These are phyloP conservation scores for Plantago elongata DNA, from an alignment of 257 asterid species.

Conservation along the genomic window DNA sequence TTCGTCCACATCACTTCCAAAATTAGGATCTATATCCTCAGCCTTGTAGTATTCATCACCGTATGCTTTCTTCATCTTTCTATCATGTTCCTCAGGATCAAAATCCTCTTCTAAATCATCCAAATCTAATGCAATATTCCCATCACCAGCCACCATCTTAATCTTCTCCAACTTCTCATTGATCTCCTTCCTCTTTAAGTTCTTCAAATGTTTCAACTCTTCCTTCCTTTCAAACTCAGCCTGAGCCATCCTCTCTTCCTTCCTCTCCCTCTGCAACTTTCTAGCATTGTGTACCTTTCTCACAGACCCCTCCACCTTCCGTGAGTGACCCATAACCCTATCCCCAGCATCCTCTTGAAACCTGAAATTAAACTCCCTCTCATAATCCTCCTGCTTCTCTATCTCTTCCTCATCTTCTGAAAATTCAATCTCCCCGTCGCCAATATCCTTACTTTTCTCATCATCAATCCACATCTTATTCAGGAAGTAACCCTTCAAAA, in stretches of 20 bases:
- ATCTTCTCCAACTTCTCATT: constrained; percentile 73
- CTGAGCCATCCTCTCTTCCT: constrained; percentile 63
- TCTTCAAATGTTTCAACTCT: constrained; percentile 81
- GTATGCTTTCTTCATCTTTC: constrained; percentile 65
- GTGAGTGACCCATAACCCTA: constrained; percentile 64
- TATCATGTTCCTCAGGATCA: constrained; percentile 68
- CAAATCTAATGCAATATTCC: constrained; percentile 35
- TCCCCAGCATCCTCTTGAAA: constrained; percentile 79
- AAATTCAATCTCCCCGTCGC: constrained; percentile 30
- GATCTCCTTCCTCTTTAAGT: constrained; percentile 77
- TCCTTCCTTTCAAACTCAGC: constrained; percentile 67
- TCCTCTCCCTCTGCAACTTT: constrained; percentile 79
- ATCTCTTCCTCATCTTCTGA: constrained; percentile 72
- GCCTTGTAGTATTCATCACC: constrained; percentile 58
- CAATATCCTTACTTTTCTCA: constrained; percentile 17
- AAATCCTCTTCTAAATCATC: constrained; percentile 78
- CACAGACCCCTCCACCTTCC: constrained; percentile 79
- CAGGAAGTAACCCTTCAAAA: constrained; percentile 56
- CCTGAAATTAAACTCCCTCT: constrained; percentile 67
- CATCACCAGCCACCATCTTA: constrained; percentile 69
- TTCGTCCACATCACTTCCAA: constrained; percentile 54
- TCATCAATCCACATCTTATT: constrained; percentile 61
- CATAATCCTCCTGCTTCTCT: constrained; percentile 77
- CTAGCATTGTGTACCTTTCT: constrained; percentile 67
- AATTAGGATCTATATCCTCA: constrained; percentile 55